phyloP scores from a whole-genome alignment of 345 rosid species.

The Crucihimalaya himalaica region DNA sequence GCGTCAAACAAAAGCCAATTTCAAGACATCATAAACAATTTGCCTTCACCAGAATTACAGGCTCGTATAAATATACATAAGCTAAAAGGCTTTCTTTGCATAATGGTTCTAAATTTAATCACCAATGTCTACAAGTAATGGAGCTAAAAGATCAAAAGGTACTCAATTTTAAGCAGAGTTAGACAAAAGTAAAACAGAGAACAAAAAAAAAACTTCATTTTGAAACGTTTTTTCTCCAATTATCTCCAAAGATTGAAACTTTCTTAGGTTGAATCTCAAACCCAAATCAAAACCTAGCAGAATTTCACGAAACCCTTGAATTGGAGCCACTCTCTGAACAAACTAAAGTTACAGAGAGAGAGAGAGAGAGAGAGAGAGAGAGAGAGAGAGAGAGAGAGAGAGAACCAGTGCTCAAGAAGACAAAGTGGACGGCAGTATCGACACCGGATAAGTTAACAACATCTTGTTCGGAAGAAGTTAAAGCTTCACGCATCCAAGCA shows the following conservation, averaged over 20 bases:
- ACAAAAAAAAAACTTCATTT: background rate
- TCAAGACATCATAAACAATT: slow-evolving; percentile 25
- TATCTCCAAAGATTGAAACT: slow-evolving; percentile 29
- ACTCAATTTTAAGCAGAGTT: background rate
- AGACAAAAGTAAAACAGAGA: slow-evolving; percentile 17
- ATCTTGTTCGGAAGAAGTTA: slow-evolving; percentile 69
- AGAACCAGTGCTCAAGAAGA: slow-evolving; percentile 80
- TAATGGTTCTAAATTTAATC: background rate
- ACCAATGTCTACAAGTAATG: background rate
- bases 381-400: background rate
- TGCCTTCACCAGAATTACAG: slow-evolving; percentile 3
- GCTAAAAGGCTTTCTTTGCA: background rate
- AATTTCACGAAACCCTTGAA: background rate
- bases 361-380: too few species aligned
- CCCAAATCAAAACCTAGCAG: slow-evolving; percentile 15
- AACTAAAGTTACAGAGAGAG: background rate
- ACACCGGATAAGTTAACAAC: slow-evolving; percentile 70
- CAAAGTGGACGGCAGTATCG: slow-evolving; percentile 93
- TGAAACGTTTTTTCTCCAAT: background rate
- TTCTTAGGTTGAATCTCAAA: slow-evolving; percentile 16
- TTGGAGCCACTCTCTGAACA: background rate
- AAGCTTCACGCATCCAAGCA: slow-evolving; percentile 76
- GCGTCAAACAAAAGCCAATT: slow-evolving; percentile 29
- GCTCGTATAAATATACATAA: background rate
- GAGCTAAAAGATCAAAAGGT: background rate